Base-by-base conservation (phyloP, 2,329 filamentous ascomycete species). In the Colletotrichum limetticola region DNA sequence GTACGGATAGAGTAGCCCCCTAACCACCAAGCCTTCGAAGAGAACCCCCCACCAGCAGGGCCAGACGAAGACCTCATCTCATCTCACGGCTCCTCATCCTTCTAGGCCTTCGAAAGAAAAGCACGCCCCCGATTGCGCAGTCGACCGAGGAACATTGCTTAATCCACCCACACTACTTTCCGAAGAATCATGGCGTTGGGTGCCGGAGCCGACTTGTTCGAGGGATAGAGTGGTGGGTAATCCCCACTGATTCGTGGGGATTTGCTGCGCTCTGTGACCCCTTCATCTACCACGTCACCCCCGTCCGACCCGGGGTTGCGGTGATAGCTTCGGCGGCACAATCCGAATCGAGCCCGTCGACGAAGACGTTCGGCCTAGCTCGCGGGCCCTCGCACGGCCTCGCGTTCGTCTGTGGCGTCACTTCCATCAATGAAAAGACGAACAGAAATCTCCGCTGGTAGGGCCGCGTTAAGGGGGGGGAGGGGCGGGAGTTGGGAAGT, bases 241-340 rank as follows among this genome's bases (percentile, higher is more conserved):
- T 32, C 42, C 49, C 66, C 66, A 60, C 66, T 69, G 66, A 68
- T 72, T 68, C 70, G 60, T 72, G 70, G 70, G 70, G 55, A 32
- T 65, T 49, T 65, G 56, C 63, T 60, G 70, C 60, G 35, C 55
- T 64, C 55, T 37, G 53, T 37, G 11, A 65, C 70, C 70, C 69
- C 60, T 72, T 72, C 66, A 72, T 72, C 66, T 72, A 64, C 26
- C 59, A 60, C 32, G 28, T 30, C 5, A 52, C 35, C 46, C 61
- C 59, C 55, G 32, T 64, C 42, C n/a, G 46, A 26, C 60, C 66
- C 53, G 55, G 60, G 60, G 60, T 65, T 46, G 19, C 57, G 26
- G 42, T 37, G 66, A 72, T 61, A 49, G 53, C 66, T 60, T 60
- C 69, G 64, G 69, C 64, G 52, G 53, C 58, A 63, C 37, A 24